phyloP scores from a whole-genome alignment of 2,329 filamentous ascomycete genomes.

The Talaromyces sp. region DNA sequence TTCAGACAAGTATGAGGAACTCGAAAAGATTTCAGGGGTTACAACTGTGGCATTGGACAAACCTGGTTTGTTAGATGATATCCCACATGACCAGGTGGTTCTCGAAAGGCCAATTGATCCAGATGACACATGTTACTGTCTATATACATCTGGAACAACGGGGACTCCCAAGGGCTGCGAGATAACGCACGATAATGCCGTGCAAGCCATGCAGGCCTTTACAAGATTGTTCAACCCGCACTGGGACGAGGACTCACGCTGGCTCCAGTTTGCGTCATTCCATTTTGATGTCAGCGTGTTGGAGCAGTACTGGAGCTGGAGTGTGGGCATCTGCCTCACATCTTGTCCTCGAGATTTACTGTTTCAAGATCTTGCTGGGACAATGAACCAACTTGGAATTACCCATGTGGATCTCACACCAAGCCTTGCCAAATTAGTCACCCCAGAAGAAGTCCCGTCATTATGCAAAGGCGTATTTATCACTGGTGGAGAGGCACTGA shows the following conservation, averaged over 20 bases:
- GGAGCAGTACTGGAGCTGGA: constrained; percentile 96
- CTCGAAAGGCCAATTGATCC: constrained; percentile 36
- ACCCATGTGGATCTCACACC: constrained; percentile 92
- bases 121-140: constrained; percentile 68
- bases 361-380: constrained; percentile 72
- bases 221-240: constrained; percentile 69
- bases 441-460: constrained; percentile 74
- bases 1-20: constrained; percentile 36
- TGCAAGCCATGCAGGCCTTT: constrained; percentile 87
- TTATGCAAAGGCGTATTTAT: constrained; percentile 84
- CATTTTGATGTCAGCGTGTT: constrained; percentile 93
- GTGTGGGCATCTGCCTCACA: constrained; percentile 78
- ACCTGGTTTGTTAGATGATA: constrained; percentile 26
- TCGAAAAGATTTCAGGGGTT: constrained; percentile 31
- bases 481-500: constrained; percentile 82
- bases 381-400: constrained; percentile 67
- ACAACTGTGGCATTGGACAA: constrained; percentile 47
- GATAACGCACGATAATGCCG: constrained; percentile 80
- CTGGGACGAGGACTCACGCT: constrained; percentile 70
- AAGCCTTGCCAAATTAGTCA: constrained; percentile 72
- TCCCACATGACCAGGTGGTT: constrained; percentile 31
- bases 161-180: constrained; percentile 84
- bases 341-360: constrained; percentile 79
- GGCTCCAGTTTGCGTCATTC: constrained; percentile 89
- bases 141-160: constrained; percentile 85